These are phyloP conservation scores for Penicillium oxalicum DNA, from an alignment of 2,329 filamentous ascomycete genomes.

Conservation along the genomic window DNA sequence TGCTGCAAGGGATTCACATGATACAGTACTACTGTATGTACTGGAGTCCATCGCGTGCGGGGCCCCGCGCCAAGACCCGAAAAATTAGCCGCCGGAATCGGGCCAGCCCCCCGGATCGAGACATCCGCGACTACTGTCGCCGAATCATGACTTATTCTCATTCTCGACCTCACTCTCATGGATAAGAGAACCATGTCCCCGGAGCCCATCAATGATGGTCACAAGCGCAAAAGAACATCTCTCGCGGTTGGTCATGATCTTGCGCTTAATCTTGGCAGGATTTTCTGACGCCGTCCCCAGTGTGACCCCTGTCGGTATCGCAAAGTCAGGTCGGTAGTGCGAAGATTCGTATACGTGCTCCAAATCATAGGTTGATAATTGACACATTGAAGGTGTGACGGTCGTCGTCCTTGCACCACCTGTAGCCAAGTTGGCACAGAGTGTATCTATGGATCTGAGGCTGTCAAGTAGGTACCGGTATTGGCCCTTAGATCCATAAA, in stretches of 20 bases:
- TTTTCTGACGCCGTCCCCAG: constrained; percentile 22
- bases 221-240: constrained; percentile 26
- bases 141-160: too few species aligned
- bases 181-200: constrained; percentile 5
- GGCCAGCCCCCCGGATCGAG: neutral
- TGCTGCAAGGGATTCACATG: too few species aligned
- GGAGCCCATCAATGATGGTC: constrained; percentile 5
- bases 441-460: constrained; percentile 27
- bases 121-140: neutral
- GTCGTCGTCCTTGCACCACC: constrained; percentile 40
- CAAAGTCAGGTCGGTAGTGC: constrained; percentile 41
- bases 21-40: too few species aligned
- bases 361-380: constrained; percentile 2
- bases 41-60: neutral
- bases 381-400: constrained; percentile 40
- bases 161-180: neutral
- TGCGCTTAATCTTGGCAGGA: constrained; percentile 4
- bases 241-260: constrained; percentile 18
- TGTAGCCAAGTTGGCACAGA: constrained; percentile 18
- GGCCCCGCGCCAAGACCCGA: constrained; percentile 1
- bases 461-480: constrained; percentile 16
- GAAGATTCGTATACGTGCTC: neutral
- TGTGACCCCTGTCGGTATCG: constrained; percentile 45
- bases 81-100: neutral
- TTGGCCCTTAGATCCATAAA: neutral